Evolutionary conservation across 805 yeast genomes (phyloP).

Genomic region (Candida xyloterini): DNA sequence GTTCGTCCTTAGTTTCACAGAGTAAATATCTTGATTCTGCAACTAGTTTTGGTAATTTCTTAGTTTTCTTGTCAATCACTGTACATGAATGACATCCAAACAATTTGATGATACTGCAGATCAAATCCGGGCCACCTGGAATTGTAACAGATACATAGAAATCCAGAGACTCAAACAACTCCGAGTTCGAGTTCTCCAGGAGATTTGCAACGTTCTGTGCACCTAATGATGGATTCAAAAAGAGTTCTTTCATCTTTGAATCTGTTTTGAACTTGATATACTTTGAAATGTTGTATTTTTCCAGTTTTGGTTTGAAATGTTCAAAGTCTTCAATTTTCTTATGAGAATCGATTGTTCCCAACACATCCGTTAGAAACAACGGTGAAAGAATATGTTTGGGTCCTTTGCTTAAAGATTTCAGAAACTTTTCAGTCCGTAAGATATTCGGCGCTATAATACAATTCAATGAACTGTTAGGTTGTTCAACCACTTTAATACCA

Average conservation of each 20-base stretch:
- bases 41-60: constrained; percentile 14
- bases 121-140: constrained; percentile 57
- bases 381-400: constrained; percentile 56
- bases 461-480: constrained; percentile 41
- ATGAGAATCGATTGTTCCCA: constrained; percentile 34
- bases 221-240: constrained; percentile 26
- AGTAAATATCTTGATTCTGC: constrained; percentile 24
- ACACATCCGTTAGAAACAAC: constrained; percentile 45
- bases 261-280: constrained; percentile 35
- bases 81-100: constrained; percentile 45
- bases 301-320: constrained; percentile 25
- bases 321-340: constrained; percentile 27
- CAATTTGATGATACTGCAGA: constrained; percentile 53
- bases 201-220: constrained; percentile 17
- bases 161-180: constrained; percentile 44
- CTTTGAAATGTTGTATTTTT: constrained; percentile 27
- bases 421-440: constrained; percentile 84
- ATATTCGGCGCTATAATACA: constrained; percentile 74
- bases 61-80: constrained; percentile 20
- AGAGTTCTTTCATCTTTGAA: constrained; percentile 31
- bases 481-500: constrained; percentile 52
- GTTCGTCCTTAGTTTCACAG: constrained; percentile 32
- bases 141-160: constrained; percentile 56
- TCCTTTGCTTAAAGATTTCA: constrained; percentile 61
- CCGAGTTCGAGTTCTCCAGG: constrained; percentile 23